Evolutionary conservation across 2,329 filamentous ascomycete species (phyloP), one percentile per base, ranked within the genome.

Genomic region (Trichophyton rubrum): DNA sequence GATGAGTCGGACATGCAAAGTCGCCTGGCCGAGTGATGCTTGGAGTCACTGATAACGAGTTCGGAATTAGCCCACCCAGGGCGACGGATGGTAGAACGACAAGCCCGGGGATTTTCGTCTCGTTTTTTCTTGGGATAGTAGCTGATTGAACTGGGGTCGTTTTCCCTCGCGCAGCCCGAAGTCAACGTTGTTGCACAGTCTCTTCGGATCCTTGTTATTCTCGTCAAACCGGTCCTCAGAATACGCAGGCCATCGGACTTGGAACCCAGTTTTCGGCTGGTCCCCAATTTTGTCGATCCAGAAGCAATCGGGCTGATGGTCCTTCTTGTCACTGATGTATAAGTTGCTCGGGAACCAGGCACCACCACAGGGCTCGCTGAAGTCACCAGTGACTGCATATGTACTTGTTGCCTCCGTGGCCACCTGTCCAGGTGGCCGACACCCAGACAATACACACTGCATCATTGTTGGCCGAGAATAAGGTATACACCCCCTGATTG

Each of bases 1-100:
- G 69, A 71, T 4, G 61, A 68, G 5, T 61, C 40, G 27, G 63
- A 66, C 61, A 69, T 60, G 62, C 72, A 74, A 7, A 73, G 65
- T 57, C 67, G 63, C 11, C 59, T 67, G 13, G 71, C 72, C 56
- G 64, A 70, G 59, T 72, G 70, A n/a, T 53, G 58, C n/a, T 55
- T 30, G 4, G 61, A 47, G 24, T 61, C 57, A 53, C 67, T 69
- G 9, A 69, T 62, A 30, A 67, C 61, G 38, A 69, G 22, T 7
- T 53, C 49, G 11, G 22, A 6, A 15, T 4, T n/a, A 11, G 22
- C 49, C 49, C 49, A 53, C 49, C 27, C 49, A 17, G 49, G 49
- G 11, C 49, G 49, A n/a, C 11, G 22, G 8, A 49, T 22, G 27
- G 49, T n/a, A 30, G 49, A n/a, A 7, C 22, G 22, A 53, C 22